Evolutionary conservation across 768 basidiomycete genomes (phyloP), one percentile per base, ranked within the genome.

Genomic region (Lentinula detonsa): DNA sequence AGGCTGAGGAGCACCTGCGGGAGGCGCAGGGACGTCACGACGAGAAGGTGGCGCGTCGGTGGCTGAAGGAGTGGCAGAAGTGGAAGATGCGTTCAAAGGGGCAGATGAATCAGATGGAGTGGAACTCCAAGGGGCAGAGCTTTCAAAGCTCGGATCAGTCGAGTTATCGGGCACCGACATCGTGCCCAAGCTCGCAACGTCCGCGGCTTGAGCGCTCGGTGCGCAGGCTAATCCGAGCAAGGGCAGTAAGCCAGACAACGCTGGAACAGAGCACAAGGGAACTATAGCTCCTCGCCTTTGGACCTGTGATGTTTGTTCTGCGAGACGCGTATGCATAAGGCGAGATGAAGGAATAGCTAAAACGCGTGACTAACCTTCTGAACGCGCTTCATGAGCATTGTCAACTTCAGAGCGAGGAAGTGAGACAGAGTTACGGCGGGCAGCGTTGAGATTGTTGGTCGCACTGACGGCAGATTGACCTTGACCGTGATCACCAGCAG

Each of bases 401-500:
- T 60, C 49, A 16, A 39, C 33, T 18, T 62, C 51, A 11, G 57
- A 5, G 6, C 50, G 49, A 31, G 62, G 53, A 40, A 54, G 9
- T 18, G 49, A 46, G 37, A 63, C 43, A 5, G 62, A 63, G 33
- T 52, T 50, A 11, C 59, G 58, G 9, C 62, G 35, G 52, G 62
- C 59, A 16, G 58, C 52, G 16, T 45, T 18, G 43, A 54, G 37
- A 46, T 63, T 63, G 42, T 59, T 63, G 5, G 59, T 33, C 15
- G 35, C 28, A 33, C 52, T 33, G 21, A 69, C 45, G 33, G 52
- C 53, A 48, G 61, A 43, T 45, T 67, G 65, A 16, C 64, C 64
- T 21, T 65, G 61, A 37, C 66, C 63, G 52, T 64, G 61, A 39
- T 76, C 73, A 60, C 68, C 67, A 50, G 78, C 65, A 50, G 81